A percentile compares a stretch with the other conserved stretches of the same genome.
Evolutionary conservation across 2,329 filamentous ascomycete genomes (phyloP).

Genomic region (Ophiostoma sp.): DNA sequence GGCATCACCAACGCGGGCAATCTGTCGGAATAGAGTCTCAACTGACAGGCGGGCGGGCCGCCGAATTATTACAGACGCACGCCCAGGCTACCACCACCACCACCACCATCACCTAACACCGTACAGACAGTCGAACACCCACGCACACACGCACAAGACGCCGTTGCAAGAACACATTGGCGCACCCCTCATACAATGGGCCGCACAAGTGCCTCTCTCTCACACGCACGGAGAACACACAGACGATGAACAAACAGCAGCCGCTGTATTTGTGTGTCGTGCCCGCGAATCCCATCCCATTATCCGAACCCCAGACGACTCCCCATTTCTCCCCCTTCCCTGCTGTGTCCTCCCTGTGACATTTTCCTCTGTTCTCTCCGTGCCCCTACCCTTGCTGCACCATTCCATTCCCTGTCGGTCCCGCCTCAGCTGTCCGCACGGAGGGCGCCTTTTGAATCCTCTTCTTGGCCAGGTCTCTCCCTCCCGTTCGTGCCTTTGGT

Average conservation of each 20-base stretch:
- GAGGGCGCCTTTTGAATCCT: not conserved
- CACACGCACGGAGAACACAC: constrained; percentile 5
- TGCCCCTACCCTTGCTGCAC: not conserved
- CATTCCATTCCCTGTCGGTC: not conserved
- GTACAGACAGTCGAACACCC: not conserved
- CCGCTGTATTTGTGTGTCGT: not conserved
- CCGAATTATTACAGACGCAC: not conserved
- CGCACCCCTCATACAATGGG: not conserved
- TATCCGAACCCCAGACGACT: not conserved
- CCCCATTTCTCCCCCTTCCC: not conserved
- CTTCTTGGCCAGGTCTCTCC: not conserved
- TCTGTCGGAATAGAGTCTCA: not conserved
- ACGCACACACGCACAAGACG: not conserved
- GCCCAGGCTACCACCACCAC: not conserved
- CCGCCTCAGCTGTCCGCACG: not conserved
- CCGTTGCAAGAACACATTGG: not conserved
- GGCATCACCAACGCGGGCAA: too few species aligned
- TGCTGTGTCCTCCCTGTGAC: not conserved
- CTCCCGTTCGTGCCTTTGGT: not conserved
- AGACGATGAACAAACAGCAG: not conserved
- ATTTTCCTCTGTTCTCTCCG: not conserved
- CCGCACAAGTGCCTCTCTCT: not conserved
- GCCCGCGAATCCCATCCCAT: constrained; percentile 19
- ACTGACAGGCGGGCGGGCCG: not conserved
- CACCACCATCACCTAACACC: not conserved